Evolutionary conservation across 306 rosid genomes (phyloP).

Genomic region (Geum urbanum): DNA sequence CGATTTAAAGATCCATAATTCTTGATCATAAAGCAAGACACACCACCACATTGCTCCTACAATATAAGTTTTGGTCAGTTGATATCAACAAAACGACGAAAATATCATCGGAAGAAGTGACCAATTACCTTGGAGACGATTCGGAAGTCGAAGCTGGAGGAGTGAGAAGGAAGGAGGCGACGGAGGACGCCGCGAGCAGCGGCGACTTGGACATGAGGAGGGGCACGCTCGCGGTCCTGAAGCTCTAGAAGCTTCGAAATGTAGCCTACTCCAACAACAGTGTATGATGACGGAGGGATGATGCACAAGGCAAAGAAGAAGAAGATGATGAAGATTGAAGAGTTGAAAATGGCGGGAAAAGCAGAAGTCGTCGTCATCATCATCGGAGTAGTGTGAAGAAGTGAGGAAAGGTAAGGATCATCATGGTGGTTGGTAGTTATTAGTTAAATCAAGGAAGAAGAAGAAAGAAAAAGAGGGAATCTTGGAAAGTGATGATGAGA

Average conservation of each 20-base stretch:
- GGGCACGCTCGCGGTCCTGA: conserved; percentile 65
- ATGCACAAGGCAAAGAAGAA: too few relatives aligned
- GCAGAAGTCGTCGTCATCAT: too few relatives aligned
- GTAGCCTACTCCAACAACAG: conserved; percentile 43
- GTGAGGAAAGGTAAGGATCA: too few relatives aligned
- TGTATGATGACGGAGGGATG: conserved; percentile 10
- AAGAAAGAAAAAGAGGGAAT: too few relatives aligned
- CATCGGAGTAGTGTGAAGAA: too few relatives aligned
- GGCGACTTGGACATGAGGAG: conserved; percentile 56
- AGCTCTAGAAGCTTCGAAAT: conserved; percentile 57
- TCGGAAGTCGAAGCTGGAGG: conserved; percentile 57
- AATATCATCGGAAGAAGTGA: neutral
- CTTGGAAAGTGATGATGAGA: too few relatives aligned
- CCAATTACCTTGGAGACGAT: conserved; percentile 55
- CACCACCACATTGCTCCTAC: conserved; percentile 65
- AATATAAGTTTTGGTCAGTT: too few relatives aligned
- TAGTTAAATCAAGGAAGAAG: too few relatives aligned
- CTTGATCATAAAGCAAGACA: conserved; percentile 58
- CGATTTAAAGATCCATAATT: conserved; percentile 48
- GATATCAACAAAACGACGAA: neutral
- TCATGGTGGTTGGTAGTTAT: too few relatives aligned
- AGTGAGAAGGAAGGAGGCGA: conserved; percentile 70
- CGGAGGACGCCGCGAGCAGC: conserved; percentile 64
- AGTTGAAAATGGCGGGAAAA: too few relatives aligned
- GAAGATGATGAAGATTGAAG: too few relatives aligned